Conservation (phyloP, 768 basidiomycete species). For the Pulveroboletus sp. region DNA sequence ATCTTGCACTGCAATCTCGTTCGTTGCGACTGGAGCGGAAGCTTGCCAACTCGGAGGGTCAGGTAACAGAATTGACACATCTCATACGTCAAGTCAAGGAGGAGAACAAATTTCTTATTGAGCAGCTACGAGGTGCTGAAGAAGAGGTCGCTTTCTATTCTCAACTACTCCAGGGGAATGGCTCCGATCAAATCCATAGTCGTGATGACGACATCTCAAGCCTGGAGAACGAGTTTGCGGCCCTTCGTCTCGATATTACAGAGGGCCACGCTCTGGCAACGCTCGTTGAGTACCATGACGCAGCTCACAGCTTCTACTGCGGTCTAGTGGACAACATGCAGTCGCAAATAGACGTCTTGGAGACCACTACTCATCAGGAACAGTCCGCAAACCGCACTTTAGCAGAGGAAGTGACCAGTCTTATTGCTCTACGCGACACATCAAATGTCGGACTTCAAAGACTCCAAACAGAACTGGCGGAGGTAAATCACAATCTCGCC, state of each 20-base stretch:
- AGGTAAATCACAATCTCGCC: conserved; percentile 17
- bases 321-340: conserved; percentile 34
- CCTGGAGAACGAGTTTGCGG: conserved; percentile 19
- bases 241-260: conserved; percentile 15
- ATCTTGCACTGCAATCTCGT: conserved; percentile 37
- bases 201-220: neutral
- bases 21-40: conserved; percentile 59
- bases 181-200: neutral
- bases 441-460: conserved; percentile 40
- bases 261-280: conserved; percentile 6
- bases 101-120: conserved; percentile 41
- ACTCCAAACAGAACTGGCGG: conserved; percentile 35
- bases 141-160: conserved; percentile 16
- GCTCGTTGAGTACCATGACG: conserved; percentile 15
- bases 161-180: conserved; percentile 8
- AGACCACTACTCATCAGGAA: conserved; percentile 13
- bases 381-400: conserved; percentile 16
- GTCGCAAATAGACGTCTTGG: conserved; percentile 6
- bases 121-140: conserved; percentile 16
- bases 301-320: conserved; percentile 35
- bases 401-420: conserved; percentile 36
- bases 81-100: conserved; percentile 56
- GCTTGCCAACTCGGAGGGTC: conserved; percentile 61
- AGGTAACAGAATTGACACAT: conserved; percentile 59
- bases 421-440: conserved; percentile 39